Percentiles rank a stretch among this genome's conserved stretches.
phyloP scores from a whole-genome alignment of 331 rosid species.

The Stylosanthes scabra region DNA sequence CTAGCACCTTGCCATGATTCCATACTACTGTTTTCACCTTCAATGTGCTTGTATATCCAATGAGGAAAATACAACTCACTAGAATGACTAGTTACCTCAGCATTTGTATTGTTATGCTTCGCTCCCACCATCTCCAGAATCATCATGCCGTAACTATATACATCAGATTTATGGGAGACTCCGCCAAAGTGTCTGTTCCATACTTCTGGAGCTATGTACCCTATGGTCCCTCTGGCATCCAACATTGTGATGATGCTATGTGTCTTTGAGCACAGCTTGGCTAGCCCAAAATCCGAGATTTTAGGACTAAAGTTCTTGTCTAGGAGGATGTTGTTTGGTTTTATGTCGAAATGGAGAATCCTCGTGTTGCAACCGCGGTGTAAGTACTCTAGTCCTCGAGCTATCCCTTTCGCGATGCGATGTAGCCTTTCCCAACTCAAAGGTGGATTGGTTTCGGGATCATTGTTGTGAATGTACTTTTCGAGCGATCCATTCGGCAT shows the following conservation, averaged over 20 bases:
- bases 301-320: constrained; percentile 59
- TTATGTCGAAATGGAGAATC: constrained; percentile 57
- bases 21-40: constrained; percentile 24
- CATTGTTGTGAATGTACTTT: constrained; percentile 42
- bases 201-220: constrained; percentile 64
- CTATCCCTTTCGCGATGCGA: constrained; percentile 47
- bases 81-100: constrained; percentile 30
- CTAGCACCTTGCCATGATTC: not conserved
- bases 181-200: constrained; percentile 53
- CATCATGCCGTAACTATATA: constrained; percentile 65
- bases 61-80: constrained; percentile 55
- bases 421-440: constrained; percentile 49
- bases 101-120: constrained; percentile 27
- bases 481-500: constrained; percentile 52
- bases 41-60: constrained; percentile 50
- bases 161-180: constrained; percentile 61
- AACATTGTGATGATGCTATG: constrained; percentile 47
- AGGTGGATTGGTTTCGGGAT: constrained; percentile 14
- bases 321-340: constrained; percentile 63
- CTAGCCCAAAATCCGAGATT: constrained; percentile 58
- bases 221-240: constrained; percentile 57
- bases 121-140: constrained; percentile 56
- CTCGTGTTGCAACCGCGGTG: constrained; percentile 57
- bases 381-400: constrained; percentile 55
- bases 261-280: constrained; percentile 50